A percentile compares a stretch with the other conserved stretches of the same genome.
phyloP scores from a whole-genome alignment of 176 grass and related monocot genomes.

The Phyllostachys edulis region DNA sequence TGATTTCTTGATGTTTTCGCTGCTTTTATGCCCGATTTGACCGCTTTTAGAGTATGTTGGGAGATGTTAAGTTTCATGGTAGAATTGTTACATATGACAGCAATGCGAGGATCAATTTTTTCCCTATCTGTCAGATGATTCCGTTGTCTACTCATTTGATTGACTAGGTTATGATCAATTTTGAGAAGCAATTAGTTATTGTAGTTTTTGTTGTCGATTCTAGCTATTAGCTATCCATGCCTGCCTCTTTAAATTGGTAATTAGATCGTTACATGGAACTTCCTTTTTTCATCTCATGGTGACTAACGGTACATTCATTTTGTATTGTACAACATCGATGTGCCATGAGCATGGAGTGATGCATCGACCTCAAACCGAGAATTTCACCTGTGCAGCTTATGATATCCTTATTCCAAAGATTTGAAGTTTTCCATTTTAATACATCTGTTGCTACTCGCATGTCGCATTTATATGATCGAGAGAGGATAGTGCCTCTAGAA shows the following conservation, averaged over 20 bases:
- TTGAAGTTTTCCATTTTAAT: conserved; percentile 1
- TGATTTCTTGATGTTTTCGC: neutral
- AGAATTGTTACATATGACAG: conserved; percentile 2
- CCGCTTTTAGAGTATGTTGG: neutral
- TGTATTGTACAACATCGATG: conserved; percentile 42
- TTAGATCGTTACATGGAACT: too few relatives aligned
- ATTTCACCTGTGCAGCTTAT: conserved; percentile 62
- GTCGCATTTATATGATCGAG: conserved; percentile 14
- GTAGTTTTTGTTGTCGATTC: neutral
- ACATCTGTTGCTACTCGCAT: neutral
- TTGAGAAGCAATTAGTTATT: neutral
- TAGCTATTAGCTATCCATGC: neutral
- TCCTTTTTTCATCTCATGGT: neutral
- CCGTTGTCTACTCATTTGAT: neutral
- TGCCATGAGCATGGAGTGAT: conserved; percentile 93
- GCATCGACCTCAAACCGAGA: conserved; percentile 93
- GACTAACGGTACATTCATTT: conserved; percentile 18
- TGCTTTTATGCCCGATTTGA: neutral
- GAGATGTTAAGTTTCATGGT: neutral
- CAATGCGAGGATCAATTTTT: neutral
- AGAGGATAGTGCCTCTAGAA: neutral
- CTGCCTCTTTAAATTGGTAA: too few relatives aligned
- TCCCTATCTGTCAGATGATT: neutral
- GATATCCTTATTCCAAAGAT: neutral
- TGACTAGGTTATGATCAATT: neutral